These are phyloP conservation scores for Capillidium heterosporum DNA, from an alignment of 371 early-diverging fungal species.

Conservation along the genomic window DNA sequence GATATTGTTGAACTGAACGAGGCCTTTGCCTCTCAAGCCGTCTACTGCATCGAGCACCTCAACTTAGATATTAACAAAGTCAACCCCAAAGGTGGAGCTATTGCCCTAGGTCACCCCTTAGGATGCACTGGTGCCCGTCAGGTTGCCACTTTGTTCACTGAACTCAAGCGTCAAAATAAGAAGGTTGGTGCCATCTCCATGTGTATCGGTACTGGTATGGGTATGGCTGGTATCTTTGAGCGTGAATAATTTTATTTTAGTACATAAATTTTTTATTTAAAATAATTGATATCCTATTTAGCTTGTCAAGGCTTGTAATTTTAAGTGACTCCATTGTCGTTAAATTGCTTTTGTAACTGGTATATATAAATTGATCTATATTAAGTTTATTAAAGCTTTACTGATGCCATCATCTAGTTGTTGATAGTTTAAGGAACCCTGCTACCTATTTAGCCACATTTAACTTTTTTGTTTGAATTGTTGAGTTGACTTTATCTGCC, in stretches of 20 bases:
- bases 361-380: no score
- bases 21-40: conserved; percentile 95
- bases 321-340: no score
- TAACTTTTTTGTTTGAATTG: no score
- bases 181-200: conserved; percentile 77
- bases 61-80: conserved; percentile 73
- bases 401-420: no score
- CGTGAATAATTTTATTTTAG: conserved; percentile 31
- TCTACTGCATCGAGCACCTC: conserved; percentile 79
- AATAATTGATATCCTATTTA: no score
- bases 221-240: conserved; percentile 85
- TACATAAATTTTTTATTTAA: no score
- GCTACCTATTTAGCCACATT: no score
- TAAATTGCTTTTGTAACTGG: no score
- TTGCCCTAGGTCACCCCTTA: conserved; percentile 89
- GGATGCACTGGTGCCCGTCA: conserved; percentile 94
- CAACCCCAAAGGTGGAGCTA: conserved; percentile 97
- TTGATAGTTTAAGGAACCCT: no score
- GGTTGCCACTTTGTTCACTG: conserved; percentile 84
- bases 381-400: no score
- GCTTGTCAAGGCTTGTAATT: no score
- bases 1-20: conserved; percentile 84
- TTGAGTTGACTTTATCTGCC: no score
- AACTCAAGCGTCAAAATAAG: conserved; percentile 74
- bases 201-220: conserved; percentile 97